Percentiles rank a stretch among this genome's conserved stretches.
These are phyloP conservation scores for Micractinium sp. DNA, from an alignment of 139 green algal species.

Conservation along the genomic window DNA sequence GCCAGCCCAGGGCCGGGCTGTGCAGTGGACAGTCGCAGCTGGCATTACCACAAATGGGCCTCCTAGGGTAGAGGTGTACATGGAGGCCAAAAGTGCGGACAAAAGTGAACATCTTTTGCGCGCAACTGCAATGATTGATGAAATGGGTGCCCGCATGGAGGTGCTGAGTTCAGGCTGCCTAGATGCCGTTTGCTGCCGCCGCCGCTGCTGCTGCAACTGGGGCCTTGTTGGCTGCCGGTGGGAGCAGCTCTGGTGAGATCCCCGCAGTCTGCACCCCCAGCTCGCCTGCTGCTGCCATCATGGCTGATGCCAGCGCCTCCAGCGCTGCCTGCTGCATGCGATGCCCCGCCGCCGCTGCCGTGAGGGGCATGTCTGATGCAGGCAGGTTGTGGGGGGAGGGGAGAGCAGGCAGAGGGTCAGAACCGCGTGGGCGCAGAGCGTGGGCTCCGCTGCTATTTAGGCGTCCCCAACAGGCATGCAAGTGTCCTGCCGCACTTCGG, in stretches of 20 bases:
- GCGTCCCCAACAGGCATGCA: background rate
- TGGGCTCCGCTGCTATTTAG: background rate
- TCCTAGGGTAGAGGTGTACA: too few relatives aligned
- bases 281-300: background rate
- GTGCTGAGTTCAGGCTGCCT: too few relatives aligned
- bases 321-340: background rate
- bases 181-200: background rate
- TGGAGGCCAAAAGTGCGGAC: too few relatives aligned
- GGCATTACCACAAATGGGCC: too few relatives aligned
- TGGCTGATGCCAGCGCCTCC: constrained; percentile 1
- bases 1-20: too few relatives aligned
- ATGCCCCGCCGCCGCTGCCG: background rate
- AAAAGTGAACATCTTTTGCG: too few relatives aligned
- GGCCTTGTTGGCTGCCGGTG: too few relatives aligned
- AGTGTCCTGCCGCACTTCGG: too few relatives aligned
- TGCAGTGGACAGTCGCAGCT: too few relatives aligned
- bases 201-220: background rate
- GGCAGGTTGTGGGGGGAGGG: background rate
- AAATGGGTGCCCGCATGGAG: too few relatives aligned
- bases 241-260: background rate
- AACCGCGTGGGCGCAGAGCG: background rate
- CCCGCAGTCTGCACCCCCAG: background rate
- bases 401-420: background rate
- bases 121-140: too few relatives aligned
- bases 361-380: constrained; percentile 11